A percentile compares a stretch with the other conserved stretches of the same genome.
phyloP scores from a whole-genome alignment of 2,329 filamentous ascomycete species.

The Cordyceps pruinosa region DNA sequence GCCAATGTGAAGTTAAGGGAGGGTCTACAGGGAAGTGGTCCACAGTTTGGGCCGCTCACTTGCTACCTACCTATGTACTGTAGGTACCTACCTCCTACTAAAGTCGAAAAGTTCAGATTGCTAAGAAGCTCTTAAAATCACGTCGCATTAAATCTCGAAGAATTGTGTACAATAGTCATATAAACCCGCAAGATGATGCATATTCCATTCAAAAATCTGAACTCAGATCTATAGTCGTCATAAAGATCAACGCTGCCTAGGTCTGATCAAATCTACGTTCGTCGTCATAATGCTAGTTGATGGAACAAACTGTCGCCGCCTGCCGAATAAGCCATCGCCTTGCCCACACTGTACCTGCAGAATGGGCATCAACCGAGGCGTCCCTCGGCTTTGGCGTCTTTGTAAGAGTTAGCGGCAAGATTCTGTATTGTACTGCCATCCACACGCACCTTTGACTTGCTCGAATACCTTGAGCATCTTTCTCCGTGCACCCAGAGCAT shows the following conservation, averaged over 20 bases:
- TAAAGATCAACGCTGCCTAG: not conserved
- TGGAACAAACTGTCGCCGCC: not conserved
- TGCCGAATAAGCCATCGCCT: not conserved
- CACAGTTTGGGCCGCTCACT: too few relatives aligned
- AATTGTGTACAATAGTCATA: not conserved
- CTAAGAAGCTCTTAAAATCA: too few relatives aligned
- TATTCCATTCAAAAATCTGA: not conserved
- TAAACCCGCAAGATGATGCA: not conserved
- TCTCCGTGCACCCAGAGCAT: slow-evolving; percentile 84
- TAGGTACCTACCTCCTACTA: too few relatives aligned
- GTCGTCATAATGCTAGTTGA: not conserved
- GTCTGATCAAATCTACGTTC: not conserved
- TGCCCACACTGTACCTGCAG: slow-evolving; percentile 10
- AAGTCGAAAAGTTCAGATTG: too few relatives aligned
- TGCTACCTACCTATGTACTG: not conserved
- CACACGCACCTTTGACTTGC: slow-evolving; percentile 69
- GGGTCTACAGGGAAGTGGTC: too few relatives aligned
- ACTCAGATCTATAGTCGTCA: not conserved
- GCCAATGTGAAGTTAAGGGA: too few relatives aligned
- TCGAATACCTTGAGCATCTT: slow-evolving; percentile 99
- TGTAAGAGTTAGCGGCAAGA: not conserved
- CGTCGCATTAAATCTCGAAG: not conserved
- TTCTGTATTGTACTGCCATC: not conserved
- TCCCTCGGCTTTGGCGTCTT: slow-evolving; percentile 11
- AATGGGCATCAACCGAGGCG: slow-evolving; percentile 5